Evolutionary conservation across 2,329 filamentous ascomycete species (phyloP).

Genomic region (Aspergillus aculeatinus): DNA sequence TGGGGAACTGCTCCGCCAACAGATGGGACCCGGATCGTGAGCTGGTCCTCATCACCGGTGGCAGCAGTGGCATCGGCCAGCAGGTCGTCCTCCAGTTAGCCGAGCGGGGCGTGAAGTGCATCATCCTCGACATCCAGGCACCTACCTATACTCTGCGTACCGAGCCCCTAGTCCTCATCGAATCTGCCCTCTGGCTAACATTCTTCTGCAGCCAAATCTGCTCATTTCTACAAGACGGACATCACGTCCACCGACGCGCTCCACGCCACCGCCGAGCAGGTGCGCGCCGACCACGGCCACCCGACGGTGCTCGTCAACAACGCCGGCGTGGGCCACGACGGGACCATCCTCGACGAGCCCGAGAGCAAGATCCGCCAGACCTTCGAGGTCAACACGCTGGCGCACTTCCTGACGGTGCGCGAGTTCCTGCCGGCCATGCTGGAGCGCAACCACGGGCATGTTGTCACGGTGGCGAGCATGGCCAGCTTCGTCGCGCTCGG

Average conservation of each 20-base stretch:
- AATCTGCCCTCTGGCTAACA: neutral
- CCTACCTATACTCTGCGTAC: constrained; percentile 27
- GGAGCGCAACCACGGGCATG: constrained; percentile 53
- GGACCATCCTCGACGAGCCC: constrained; percentile 48
- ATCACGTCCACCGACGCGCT: constrained; percentile 38
- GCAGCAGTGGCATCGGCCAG: constrained; percentile 36
- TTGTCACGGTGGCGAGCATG: constrained; percentile 57
- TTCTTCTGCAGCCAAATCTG: neutral
- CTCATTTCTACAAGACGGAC: constrained; percentile 37
- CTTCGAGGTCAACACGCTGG: constrained; percentile 54
- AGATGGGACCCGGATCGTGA: constrained; percentile 25
- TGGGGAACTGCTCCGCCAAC: neutral
- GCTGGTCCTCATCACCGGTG: constrained; percentile 35
- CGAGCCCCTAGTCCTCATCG: neutral
- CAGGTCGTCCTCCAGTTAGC: constrained; percentile 32
- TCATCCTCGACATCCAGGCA: constrained; percentile 34
- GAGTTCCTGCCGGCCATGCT: constrained; percentile 56
- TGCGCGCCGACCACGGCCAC: constrained; percentile 43
- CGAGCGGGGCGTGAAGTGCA: constrained; percentile 24
- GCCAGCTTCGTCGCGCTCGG: constrained; percentile 50
- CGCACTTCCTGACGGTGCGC: constrained; percentile 52
- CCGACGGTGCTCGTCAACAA: constrained; percentile 53
- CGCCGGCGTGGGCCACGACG: constrained; percentile 49
- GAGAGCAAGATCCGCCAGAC: constrained; percentile 48
- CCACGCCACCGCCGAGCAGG: constrained; percentile 35